Base-by-base conservation (phyloP, 129 eudicot species). In the Glebionis coronaria region DNA sequence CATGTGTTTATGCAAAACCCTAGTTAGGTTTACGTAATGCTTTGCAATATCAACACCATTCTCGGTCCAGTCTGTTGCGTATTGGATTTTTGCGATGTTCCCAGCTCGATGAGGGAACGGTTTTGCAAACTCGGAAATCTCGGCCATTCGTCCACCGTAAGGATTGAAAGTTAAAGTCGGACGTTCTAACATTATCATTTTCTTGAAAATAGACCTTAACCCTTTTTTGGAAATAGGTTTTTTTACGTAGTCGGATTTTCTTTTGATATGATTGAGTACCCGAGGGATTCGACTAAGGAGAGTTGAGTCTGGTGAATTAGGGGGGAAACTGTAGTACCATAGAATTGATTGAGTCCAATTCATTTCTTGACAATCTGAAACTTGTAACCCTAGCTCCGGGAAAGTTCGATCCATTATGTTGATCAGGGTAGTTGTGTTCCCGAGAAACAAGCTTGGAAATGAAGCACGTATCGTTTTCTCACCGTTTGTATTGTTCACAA, bases 91-190 rank as follows among this genome's bases (percentile, higher is more conserved):
- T 9, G 65, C 78, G 49, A 80, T 63, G 54, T 76, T 76, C 12
- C 88, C 84, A 0, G 63, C 21, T 61, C 85, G 44, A 29, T 83
- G 88, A 0, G 88, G 88, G 60, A 83, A 83, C 3, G 88, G 81
- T 65, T 75, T 74, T 4, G 70, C 85, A 4, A 57, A 21, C 50
- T 56, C 85, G 0, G 88, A 59, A 61, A 83, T 77, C 46, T 77
- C 81, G 1, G 46, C 53, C 88, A 83, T 80, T 50, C 73, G 63
- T 18, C 88, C 88, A 8, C 88, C 88, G n/a, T 73, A 83, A 2
- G 88, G 75, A 46, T 80, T 83, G 67, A 80, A 80, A 16, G 69
- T 49, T 5, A 80, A 59, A 25, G 61, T 44, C 3, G 71, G 74
- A 35, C 55, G 70, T 20, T 51, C 78, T 2, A 73, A 44, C 21